Evolutionary conservation across 495 filamentous ascomycete genomes (phyloP).

Genomic region (Penicillium antarcticum): DNA sequence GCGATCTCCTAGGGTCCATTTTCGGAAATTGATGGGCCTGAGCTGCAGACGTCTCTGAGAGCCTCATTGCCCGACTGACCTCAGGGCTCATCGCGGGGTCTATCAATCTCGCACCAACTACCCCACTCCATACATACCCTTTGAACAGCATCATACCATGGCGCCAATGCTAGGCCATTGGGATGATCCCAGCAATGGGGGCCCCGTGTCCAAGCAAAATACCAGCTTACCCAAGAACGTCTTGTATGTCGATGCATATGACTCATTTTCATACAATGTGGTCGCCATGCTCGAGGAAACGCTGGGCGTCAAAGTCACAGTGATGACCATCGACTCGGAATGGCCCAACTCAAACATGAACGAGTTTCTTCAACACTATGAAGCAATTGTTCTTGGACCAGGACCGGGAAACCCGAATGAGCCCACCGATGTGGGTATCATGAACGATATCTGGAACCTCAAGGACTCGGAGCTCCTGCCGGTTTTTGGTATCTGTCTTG

Average conservation of each 20-base stretch:
- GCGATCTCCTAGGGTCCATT: neutral
- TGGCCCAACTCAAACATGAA: constrained; percentile 42
- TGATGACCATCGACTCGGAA: constrained; percentile 66
- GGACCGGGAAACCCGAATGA: constrained; percentile 66
- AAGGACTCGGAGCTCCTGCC: constrained; percentile 57
- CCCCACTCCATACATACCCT: neutral
- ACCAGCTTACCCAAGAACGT: constrained; percentile 42
- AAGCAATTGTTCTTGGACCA: constrained; percentile 77
- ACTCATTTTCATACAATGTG: constrained; percentile 95
- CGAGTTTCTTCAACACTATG: constrained; percentile 56
- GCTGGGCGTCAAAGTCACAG: constrained; percentile 61
- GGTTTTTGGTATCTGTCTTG: constrained; percentile 86
- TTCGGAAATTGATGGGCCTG: neutral
- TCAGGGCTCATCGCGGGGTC: neutral
- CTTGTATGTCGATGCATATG: constrained; percentile 89
- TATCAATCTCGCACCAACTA: neutral
- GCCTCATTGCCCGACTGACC: neutral
- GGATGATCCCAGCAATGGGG: constrained; percentile 8
- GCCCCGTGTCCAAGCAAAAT: neutral
- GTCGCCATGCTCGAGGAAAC: constrained; percentile 68
- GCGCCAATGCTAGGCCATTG: constrained; percentile 34
- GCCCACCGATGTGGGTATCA: constrained; percentile 70
- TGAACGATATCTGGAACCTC: constrained; percentile 73
- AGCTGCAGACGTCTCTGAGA: neutral
- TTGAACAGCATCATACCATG: constrained; percentile 18